A percentile compares a stretch with the other conserved stretches of the same genome.
Evolutionary conservation across 768 basidiomycete genomes (phyloP).

Genomic region (Trametes punicea): DNA sequence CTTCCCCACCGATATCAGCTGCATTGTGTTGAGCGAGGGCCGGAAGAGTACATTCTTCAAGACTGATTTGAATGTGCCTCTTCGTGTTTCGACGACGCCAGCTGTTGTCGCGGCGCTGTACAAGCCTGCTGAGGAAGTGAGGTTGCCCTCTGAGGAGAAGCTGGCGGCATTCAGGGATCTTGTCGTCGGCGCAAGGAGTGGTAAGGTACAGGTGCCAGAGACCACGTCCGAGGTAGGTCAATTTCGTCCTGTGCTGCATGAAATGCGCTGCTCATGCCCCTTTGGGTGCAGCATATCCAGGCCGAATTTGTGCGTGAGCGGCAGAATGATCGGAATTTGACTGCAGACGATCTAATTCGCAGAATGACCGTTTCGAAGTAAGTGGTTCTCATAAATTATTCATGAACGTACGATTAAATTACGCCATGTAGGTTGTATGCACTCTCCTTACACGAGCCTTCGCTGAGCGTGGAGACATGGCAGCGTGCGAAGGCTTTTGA

Average conservation of each 20-base stretch:
- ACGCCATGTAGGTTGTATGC: constrained; percentile 51
- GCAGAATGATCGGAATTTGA: constrained; percentile 36
- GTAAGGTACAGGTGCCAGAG: constrained; percentile 51
- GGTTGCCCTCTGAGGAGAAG: constrained; percentile 43
- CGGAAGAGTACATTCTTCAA: constrained; percentile 70
- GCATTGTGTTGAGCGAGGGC: constrained; percentile 60
- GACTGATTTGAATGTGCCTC: constrained; percentile 57
- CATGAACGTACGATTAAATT: neutral
- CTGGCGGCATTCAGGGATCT: constrained; percentile 56
- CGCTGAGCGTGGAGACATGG: constrained; percentile 61
- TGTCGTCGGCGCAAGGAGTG: constrained; percentile 58
- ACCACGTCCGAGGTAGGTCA: constrained; percentile 54
- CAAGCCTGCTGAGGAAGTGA: constrained; percentile 42
- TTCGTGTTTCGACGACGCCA: constrained; percentile 31
- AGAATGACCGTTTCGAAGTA: constrained; percentile 71
- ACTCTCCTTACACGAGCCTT: constrained; percentile 52
- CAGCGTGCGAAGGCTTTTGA: constrained; percentile 62
- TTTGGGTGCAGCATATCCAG: constrained; percentile 58
- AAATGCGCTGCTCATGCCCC: neutral
- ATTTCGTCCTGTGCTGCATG: too few relatives aligned
- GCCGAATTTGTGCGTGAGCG: constrained; percentile 61
- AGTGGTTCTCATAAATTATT: constrained; percentile 18
- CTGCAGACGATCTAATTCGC: constrained; percentile 62
- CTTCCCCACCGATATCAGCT: constrained; percentile 72
- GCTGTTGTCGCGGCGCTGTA: constrained; percentile 42